These are phyloP conservation scores for Aspergillus udagawae DNA, from an alignment of 2,329 filamentous ascomycete genomes.

Conservation along the genomic window DNA sequence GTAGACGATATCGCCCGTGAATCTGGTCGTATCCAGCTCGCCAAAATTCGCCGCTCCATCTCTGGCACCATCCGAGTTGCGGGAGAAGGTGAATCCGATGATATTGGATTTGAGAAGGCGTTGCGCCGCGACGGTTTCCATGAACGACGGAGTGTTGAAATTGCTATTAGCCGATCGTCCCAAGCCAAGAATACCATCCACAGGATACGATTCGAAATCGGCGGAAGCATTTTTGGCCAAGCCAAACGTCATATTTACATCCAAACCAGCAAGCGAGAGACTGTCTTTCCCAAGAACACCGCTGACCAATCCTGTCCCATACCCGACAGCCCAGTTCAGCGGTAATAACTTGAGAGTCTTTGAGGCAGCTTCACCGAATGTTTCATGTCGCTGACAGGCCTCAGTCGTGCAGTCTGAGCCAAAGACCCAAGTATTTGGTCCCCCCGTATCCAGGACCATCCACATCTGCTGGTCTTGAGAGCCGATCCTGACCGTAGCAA, in stretches of 20 bases:
- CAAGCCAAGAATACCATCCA: constrained; percentile 82
- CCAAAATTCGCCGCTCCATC: constrained; percentile 78
- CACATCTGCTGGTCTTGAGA: constrained; percentile 49
- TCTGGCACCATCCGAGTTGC: constrained; percentile 61
- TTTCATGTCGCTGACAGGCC: constrained; percentile 66
- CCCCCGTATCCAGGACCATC: constrained; percentile 53
- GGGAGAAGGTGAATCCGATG: constrained; percentile 67
- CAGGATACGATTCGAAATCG: constrained; percentile 73
- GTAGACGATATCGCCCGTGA: constrained; percentile 65
- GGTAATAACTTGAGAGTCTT: constrained; percentile 54
- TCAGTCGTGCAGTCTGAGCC: constrained; percentile 61
- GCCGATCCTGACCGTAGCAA: constrained; percentile 49
- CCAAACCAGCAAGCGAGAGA: constrained; percentile 62
- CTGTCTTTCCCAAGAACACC: constrained; percentile 65
- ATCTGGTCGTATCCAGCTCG: constrained; percentile 62
- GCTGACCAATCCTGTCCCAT: constrained; percentile 71
- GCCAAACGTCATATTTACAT: constrained; percentile 65
- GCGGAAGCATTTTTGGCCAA: constrained; percentile 66
- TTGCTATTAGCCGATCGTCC: constrained; percentile 58
- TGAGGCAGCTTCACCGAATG: constrained; percentile 65
- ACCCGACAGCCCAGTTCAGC: constrained; percentile 62
- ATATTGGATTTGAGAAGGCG: constrained; percentile 61
- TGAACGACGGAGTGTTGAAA: constrained; percentile 57
- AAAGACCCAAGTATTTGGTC: constrained; percentile 78
- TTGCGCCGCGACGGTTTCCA: constrained; percentile 58